Evolutionary conservation across 2,329 filamentous ascomycete species (phyloP), one percentile per base, ranked within the genome.

Genomic region (Hypoxylon sp.): DNA sequence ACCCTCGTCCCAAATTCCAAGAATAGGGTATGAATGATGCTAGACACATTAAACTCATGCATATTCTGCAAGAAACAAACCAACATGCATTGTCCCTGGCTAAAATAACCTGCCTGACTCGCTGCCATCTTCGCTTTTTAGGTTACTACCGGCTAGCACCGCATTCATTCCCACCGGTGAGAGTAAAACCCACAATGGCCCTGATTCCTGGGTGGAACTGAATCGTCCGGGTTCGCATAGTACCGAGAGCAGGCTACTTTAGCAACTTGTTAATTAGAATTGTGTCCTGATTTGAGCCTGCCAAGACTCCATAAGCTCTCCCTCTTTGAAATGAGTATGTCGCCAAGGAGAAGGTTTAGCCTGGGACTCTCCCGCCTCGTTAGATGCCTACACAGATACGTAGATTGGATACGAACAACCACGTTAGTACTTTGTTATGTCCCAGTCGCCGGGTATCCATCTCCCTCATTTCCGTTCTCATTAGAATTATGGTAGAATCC

Each of bases 41-140:
- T 17, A 32, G n/a, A 19, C 11, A 23, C 23, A 45, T 23, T 11
- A 28, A 25, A 32, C 6, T 45, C 7, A 28, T 45, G n/a, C 23
- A 46, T 14, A 43, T 10, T 43, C 53, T 56, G 38, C 38, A 46
- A 32, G 38, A 56, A 25, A 50, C 4, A 32, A 41, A 30, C 32
- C 45, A 59, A 49, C 43, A 50, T 49, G 56, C 43, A 59, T 59
- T 43, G 46, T 21, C 46, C 21, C 46, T 34, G 23, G 45, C 21
- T 38, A 9, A 21, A 34, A 45, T 21, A 14, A 46, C 28, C 28
- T 45, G 23, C 45, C 41, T 32, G 28, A 23, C 41, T 34, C 34
- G 25, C 11, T 21, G 17, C 19, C 28, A 11, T 30, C 30, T 21
- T n/a, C 10, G 43, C 21, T 28, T 32, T 19, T 34, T 14, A 13